Base-by-base conservation (phyloP, 2,329 filamentous ascomycete genomes). In the Fusarium solani-melongenae region DNA sequence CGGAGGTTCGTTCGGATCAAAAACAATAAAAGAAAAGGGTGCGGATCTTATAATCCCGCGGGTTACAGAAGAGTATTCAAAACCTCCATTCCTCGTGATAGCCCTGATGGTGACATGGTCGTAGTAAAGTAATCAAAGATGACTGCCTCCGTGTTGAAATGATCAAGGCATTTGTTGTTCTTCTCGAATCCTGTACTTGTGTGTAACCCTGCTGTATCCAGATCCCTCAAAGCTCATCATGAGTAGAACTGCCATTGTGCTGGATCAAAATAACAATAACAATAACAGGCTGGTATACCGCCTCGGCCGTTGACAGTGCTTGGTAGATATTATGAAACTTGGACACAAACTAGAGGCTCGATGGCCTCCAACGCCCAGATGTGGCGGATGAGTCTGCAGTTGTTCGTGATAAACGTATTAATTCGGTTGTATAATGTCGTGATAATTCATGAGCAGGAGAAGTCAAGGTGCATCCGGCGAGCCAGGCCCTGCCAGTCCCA, bases 401-500 rank as follows among this genome's bases (percentile, higher is more conserved):
- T n/a, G 15, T 33, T 46, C 59, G 20, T 70, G 41, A 41, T 36
- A 39, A 53, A 66, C 55, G 59, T 66, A 66, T 65, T 49, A 59
- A 62, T 67, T 49, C 33, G 20, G n/a, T 41, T 56, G 61, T 63
- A 38, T 39, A 46, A 36, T 58, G 24, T 29, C 46, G 41, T 39
- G 15, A 33, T 38, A 83, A n/a, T 79, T 82, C 71, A 84, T 27
- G 83, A 80, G 78, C 88, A 89, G 4, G 90, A 82, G 73, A 91
- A 91, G 79, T 91, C 87, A 38, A 91, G 83, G 0, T 83, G 85
- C 80, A 90, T 85, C 9, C 82, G 77, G 62, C 83, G 81, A 1
- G 89, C 89, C 31, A 91, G 84, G 5, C 83, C 82, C 70, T 91
- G 89, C 90, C 90, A 92, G 78, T 92, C 90, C 90, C 90, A 92